A percentile compares a stretch with the other conserved stretches of the same genome.
Evolutionary conservation across 345 rosid species (phyloP).

Genomic region (Theobroma cacao): DNA sequence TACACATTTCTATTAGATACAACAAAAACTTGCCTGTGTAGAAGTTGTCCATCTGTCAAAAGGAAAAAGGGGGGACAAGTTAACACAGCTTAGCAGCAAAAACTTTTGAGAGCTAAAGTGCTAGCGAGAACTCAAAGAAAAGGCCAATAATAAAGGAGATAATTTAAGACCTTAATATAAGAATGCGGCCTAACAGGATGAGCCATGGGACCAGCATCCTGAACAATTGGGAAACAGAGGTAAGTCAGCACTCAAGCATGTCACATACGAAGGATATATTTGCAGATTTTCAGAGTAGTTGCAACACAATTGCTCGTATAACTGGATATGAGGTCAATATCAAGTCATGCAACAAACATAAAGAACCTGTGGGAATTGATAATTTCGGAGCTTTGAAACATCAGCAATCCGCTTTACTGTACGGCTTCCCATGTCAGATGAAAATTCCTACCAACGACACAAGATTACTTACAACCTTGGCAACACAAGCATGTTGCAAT

Average conservation of each 20-base stretch:
- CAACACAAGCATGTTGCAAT: background rate
- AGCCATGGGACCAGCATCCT: constrained; percentile 99
- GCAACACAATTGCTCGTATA: background rate
- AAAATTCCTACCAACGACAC: constrained; percentile 67
- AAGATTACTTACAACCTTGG: background rate
- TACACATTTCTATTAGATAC: background rate
- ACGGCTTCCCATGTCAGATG: constrained; percentile 99
- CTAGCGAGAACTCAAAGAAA: background rate
- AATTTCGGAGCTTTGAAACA: constrained; percentile 85
- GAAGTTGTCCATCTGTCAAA: constrained; percentile 94
- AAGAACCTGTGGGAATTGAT: constrained; percentile 89
- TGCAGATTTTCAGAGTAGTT: background rate
- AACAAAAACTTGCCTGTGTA: constrained; percentile 74
- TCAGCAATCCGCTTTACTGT: constrained; percentile 94
- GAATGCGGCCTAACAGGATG: constrained; percentile 99
- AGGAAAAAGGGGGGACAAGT: constrained; percentile 16
- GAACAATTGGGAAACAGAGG: constrained; percentile 13
- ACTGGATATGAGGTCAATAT: background rate
- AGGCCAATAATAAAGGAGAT: background rate
- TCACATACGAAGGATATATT: background rate
- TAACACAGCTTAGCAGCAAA: constrained; percentile 15
- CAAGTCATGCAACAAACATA: constrained; percentile 3
- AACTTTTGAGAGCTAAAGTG: background rate
- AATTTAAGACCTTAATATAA: constrained; percentile 77
- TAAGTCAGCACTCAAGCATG: background rate